Evolutionary conservation across 2,329 filamentous ascomycete species (phyloP), one percentile per base, ranked within the genome.

Genomic region (Fusarium sp.): DNA sequence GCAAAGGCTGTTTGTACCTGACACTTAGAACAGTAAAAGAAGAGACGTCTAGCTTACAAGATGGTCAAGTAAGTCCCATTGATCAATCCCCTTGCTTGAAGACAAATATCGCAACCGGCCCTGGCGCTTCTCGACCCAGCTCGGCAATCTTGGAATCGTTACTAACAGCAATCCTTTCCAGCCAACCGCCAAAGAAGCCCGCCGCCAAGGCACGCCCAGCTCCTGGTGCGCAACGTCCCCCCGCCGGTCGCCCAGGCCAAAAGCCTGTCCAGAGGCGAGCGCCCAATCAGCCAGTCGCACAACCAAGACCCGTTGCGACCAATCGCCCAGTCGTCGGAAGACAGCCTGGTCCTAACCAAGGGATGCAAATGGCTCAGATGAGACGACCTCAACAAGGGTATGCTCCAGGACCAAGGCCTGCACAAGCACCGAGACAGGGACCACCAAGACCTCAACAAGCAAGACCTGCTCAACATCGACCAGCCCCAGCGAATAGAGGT

Each of bases 341-440:
- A 28, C 65, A 68, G 19, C 65, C 65, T 6, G 21, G 12, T 2
- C 49, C 60, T 6, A 56, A 25, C 0, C 45, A 66, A 7, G 60
- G 65, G 7, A 68, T 68, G 65, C 65, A 66, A 21, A 69, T 66
- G 60, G 21, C 61, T 16, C 53, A 68, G 4, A 65, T 56, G 26
- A 52, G 37, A 12, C 51, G 46, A 10, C 23, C 45, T 1, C 65
- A 68, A 42, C 60, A 61, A 18, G 49, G 42, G 6, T 39, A 31
- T 42, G 48, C 43, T 4, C 48, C 43, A 19, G 60, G 42, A 7
- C 48, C 58, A 10, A 65, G 44, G 7, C 30, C 30, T 14, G 53
- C 48, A 4, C 45, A 63, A 14, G 44, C 54, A 13, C 16, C 23
- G 21, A 34, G 46, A 23, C 7, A 30, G 21, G 63, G 49, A 3